These are phyloP conservation scores for Venturiaceae sp. DNA, from an alignment of 2,329 filamentous ascomycete species.

Conservation along the genomic window DNA sequence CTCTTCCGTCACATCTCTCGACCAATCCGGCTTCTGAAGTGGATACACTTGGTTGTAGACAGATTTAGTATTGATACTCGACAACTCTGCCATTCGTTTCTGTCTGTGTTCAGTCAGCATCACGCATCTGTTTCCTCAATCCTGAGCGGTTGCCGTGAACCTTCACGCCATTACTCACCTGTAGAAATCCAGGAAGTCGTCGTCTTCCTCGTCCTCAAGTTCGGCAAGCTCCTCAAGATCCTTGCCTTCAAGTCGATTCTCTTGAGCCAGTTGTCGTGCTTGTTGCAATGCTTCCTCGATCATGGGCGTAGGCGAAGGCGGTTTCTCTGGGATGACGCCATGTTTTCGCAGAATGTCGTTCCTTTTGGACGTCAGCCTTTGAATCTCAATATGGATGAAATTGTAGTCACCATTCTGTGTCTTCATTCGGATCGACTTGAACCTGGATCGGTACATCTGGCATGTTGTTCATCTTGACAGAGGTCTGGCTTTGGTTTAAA, in stretches of 20 bases:
- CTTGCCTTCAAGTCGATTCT: constrained; percentile 89
- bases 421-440: constrained; percentile 88
- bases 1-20: constrained; percentile 82
- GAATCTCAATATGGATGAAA: not conserved
- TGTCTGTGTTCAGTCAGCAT: constrained; percentile 34
- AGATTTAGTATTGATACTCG: constrained; percentile 62
- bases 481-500: not conserved
- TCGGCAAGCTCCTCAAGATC: constrained; percentile 89
- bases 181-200: constrained; percentile 81
- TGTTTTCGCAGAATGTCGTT: constrained; percentile 98
- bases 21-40: constrained; percentile 88
- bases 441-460: constrained; percentile 58
- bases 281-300: constrained; percentile 90
- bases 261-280: constrained; percentile 73
- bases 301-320: constrained; percentile 86
- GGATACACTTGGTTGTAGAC: constrained; percentile 88
- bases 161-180: not conserved
- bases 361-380: constrained; percentile 41
- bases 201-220: constrained; percentile 92
- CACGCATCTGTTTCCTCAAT: not conserved
- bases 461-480: constrained; percentile 13
- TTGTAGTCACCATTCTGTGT: constrained; percentile 76
- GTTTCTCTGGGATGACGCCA: constrained; percentile 95
- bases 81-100: constrained; percentile 78
- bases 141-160: not conserved